Evolutionary conservation across 2,329 filamentous ascomycete species (phyloP).

Genomic region (Botryotinia globosa): DNA sequence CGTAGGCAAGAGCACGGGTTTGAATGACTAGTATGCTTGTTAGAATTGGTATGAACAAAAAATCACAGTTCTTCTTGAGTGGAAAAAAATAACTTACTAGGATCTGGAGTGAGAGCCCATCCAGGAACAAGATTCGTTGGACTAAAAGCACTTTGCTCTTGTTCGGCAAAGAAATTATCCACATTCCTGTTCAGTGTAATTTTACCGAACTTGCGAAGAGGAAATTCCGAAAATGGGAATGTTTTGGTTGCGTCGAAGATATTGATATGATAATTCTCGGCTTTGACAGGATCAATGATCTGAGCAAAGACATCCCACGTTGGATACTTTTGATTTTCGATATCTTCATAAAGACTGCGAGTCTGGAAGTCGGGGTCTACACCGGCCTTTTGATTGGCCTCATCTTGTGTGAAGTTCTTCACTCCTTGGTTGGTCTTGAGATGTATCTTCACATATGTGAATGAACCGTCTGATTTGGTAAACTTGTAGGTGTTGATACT

Average conservation of each 20-base stretch:
- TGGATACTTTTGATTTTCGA: conserved; percentile 52
- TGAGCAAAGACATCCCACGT: conserved; percentile 47
- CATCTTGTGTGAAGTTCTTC: conserved; percentile 48
- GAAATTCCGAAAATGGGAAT: conserved; percentile 48
- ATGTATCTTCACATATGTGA: conserved; percentile 50
- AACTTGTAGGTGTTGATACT: conserved; percentile 49
- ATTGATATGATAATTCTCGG: conserved; percentile 41
- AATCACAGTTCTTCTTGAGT: neutral
- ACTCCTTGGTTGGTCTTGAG: conserved; percentile 48
- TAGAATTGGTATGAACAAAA: neutral
- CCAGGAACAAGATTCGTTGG: conserved; percentile 63
- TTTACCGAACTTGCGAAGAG: conserved; percentile 48
- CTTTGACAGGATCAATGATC: conserved; percentile 45
- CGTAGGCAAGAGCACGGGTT: conserved; percentile 53
- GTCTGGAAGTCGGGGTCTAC: conserved; percentile 36
- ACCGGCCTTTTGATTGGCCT: conserved; percentile 43
- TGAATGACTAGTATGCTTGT: conserved; percentile 45
- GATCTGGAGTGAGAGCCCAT: neutral
- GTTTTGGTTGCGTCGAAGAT: conserved; percentile 54
- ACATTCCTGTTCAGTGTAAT: conserved; percentile 50
- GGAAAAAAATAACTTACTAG: neutral
- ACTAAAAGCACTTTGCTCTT: conserved; percentile 67
- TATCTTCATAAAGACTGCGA: conserved; percentile 51
- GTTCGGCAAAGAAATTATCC: conserved; percentile 59
- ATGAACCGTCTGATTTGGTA: conserved; percentile 45